These are phyloP conservation scores for Scedosporium apiospermum DNA, from an alignment of 2,329 filamentous ascomycete genomes.

Conservation along the genomic window DNA sequence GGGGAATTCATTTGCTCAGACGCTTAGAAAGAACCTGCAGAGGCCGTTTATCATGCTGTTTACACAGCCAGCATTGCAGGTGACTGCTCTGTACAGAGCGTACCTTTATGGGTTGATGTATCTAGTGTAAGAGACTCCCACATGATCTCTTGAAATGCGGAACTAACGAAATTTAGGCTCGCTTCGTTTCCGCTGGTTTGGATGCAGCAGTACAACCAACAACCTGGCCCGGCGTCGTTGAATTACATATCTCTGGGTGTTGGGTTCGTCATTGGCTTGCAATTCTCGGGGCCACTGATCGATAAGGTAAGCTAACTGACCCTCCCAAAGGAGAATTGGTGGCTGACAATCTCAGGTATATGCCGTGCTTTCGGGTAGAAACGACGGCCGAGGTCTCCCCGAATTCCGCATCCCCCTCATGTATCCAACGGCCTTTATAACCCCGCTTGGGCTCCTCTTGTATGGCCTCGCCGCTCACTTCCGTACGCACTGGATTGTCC, in stretches of 20 bases:
- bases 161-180: constrained; percentile 18
- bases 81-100: constrained; percentile 37
- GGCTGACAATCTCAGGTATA: constrained; percentile 15
- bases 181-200: constrained; percentile 44
- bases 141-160: not conserved
- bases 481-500: constrained; percentile 38
- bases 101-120: constrained; percentile 46
- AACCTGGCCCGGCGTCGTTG: constrained; percentile 35
- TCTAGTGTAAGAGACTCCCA: constrained; percentile 24
- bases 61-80: constrained; percentile 39
- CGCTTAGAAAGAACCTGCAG: constrained; percentile 23
- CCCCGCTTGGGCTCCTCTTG: constrained; percentile 37
- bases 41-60: constrained; percentile 39
- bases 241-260: constrained; percentile 44
- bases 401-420: constrained; percentile 25
- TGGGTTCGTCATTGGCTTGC: constrained; percentile 44
- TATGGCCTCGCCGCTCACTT: constrained; percentile 37
- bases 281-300: constrained; percentile 34
- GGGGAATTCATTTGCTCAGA: constrained; percentile 15
- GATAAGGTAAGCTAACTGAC: constrained; percentile 17
- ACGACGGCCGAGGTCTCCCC: constrained; percentile 19
- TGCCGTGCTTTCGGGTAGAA: constrained; percentile 13
- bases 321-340: not conserved
- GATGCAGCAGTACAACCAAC: constrained; percentile 35
- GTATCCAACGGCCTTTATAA: constrained; percentile 26